Evolutionary conservation across 371 early-diverging fungal species (phyloP).

Genomic region (Mycotypha africana): DNA sequence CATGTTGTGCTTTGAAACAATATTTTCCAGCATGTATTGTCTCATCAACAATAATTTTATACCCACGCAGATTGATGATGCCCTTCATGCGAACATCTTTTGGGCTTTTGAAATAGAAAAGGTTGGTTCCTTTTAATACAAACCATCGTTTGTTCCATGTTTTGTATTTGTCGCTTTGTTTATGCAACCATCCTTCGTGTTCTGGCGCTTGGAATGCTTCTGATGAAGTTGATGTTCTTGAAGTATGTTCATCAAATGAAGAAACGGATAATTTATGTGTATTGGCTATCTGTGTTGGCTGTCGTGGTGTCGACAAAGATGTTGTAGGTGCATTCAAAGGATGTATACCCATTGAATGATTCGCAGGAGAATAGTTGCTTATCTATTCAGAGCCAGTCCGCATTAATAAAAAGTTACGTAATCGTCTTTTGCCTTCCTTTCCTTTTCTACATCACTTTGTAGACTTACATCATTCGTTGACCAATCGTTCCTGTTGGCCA

Average conservation of each 20-base stretch:
- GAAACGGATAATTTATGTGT: conserved; percentile 27
- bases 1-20: conserved; percentile 68
- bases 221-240: conserved; percentile 7
- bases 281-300: conserved; percentile 7
- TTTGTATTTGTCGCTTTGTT: conserved; percentile 60
- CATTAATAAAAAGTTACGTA: no score
- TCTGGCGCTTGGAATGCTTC: conserved; percentile 33
- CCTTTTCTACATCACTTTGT: no score
- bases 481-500: conserved; percentile 4
- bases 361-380: no score
- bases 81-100: conserved; percentile 57
- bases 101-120: conserved; percentile 61
- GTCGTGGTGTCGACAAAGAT: no score
- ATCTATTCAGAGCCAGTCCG: no score
- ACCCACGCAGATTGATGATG: conserved; percentile 53
- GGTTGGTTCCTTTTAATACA: conserved; percentile 55
- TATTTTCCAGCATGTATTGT: conserved; percentile 62
- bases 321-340: no score
- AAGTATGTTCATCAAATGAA: conserved; percentile 15
- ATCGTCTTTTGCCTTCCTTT: no score
- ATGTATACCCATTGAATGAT: no score
- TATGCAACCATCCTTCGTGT: conserved; percentile 61
- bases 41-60: conserved; percentile 54
- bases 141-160: conserved; percentile 70
- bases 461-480: not conserved